These are phyloP conservation scores for Capronia coronata DNA, from an alignment of 2,329 filamentous ascomycete species.

Conservation along the genomic window DNA sequence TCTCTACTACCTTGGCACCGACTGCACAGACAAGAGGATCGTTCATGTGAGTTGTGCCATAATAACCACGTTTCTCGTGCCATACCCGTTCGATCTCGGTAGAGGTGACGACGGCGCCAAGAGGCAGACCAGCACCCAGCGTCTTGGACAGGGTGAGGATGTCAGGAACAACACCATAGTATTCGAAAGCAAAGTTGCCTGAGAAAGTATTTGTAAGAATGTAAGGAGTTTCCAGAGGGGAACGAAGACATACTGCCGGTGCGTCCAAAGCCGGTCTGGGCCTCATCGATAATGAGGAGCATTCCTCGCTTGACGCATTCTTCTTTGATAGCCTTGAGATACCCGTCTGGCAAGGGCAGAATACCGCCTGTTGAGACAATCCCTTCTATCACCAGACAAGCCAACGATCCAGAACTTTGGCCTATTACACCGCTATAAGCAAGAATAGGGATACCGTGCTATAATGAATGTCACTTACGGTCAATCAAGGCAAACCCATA, in stretches of 20 bases:
- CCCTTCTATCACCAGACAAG: conserved; percentile 57
- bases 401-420: conserved; percentile 55
- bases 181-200: conserved; percentile 53
- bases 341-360: conserved; percentile 53
- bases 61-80: conserved; percentile 46
- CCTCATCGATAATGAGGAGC: conserved; percentile 55
- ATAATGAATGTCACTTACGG: too few species aligned
- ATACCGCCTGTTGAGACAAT: conserved; percentile 57
- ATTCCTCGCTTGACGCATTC: conserved; percentile 52
- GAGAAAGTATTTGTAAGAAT: too few species aligned
- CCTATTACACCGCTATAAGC: too few species aligned
- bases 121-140: conserved; percentile 54
- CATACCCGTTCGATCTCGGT: conserved; percentile 47
- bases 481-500: conserved; percentile 59
- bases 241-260: conserved; percentile 54
- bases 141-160: conserved; percentile 58
- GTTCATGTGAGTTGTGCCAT: conserved; percentile 58
- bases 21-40: conserved; percentile 56
- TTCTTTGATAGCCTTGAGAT: conserved; percentile 51
- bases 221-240: too few species aligned
- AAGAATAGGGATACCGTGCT: too few species aligned
- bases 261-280: conserved; percentile 54
- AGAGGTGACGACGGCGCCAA: conserved; percentile 53
- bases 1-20: conserved; percentile 56
- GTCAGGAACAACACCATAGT: conserved; percentile 52